Base-by-base conservation (phyloP, 208 protist genomes). In the Sergeia podlipaevii region DNA sequence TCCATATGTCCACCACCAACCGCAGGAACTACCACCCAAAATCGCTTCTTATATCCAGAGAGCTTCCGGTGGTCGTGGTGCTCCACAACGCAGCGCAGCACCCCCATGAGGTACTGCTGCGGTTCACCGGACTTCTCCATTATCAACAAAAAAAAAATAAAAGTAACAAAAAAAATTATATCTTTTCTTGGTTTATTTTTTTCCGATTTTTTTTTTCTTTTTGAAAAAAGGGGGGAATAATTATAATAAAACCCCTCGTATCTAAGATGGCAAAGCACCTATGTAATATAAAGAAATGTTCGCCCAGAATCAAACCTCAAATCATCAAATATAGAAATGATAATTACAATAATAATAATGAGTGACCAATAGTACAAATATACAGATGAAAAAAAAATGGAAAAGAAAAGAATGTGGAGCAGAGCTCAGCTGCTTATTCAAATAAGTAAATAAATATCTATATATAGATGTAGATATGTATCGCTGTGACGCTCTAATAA, bases 21-120 rank as follows among this genome's bases (percentile, higher is more conserved):
- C 13, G 45, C 38, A 29, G 74, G 65, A 63, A 88, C 76, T 17
- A 92, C 76, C 3, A 95, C 79, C 76, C 74, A 89, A 57, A 89
- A 95, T 8, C 78, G 72, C 48, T 91, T 91, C 47, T 89, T 90
- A 70, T 84, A 95, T 13, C 61, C 55, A 23, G 51, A 66, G 1
- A 86, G 45, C 11, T 65, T 59, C 6, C 55, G 58, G 13, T 69
- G 70, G 26, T 66, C 76, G 32, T 61, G 67, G 18, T 69, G 70
- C 37, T 80, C 75, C 2, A 81, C 52, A 15, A 71, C 44, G 41
- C 80, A 89, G 10, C 74, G 82, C 41, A 91, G 65, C 41, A 71
- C 42, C n/a, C 87, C 87, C 83, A 94, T 91, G 21, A 70, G 23
- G 3, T 32, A 17, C 26, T 52, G n/a, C n/a, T n/a, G n/a, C n/a